Conservation (phyloP, 352 stramenopile species). For the Phytophthora lateralis region DNA sequence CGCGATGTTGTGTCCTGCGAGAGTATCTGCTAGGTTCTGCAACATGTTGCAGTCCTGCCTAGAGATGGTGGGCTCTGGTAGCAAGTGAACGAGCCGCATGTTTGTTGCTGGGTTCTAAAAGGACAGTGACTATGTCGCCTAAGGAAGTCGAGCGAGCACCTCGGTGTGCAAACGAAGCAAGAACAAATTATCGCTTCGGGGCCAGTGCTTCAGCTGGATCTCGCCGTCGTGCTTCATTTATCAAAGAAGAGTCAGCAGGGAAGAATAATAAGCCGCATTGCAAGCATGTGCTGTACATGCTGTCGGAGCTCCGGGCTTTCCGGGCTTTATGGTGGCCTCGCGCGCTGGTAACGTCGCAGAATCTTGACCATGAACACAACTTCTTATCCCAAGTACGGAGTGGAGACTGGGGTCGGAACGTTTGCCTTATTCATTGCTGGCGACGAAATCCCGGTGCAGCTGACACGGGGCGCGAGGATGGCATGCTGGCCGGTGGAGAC, state of each 20-base stretch:
- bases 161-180: conserved; percentile 27
- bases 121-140: conserved; percentile 14
- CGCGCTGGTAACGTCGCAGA: conserved; percentile 1
- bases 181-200: conserved; percentile 32
- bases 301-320: conserved; percentile 12
- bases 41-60: conserved; percentile 42
- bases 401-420: conserved; percentile 3
- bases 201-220: conserved; percentile 25
- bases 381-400: conserved; percentile 19
- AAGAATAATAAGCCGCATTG: conserved; percentile 31
- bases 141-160: background rate
- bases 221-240: conserved; percentile 16
- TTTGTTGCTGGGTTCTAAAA: conserved; percentile 15
- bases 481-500: conserved; percentile 5
- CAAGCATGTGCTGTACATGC: background rate
- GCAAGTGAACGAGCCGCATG: conserved; percentile 40
- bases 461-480: background rate
- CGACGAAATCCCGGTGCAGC: background rate
- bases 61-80: conserved; percentile 38
- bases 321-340: conserved; percentile 3
- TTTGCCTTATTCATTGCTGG: background rate
- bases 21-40: conserved; percentile 38
- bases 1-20: conserved; percentile 51
- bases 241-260: conserved; percentile 25
- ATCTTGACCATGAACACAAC: background rate